These are phyloP conservation scores for Magnusiomyces suaveolens DNA, from an alignment of 1,139 yeast genomes.

Conservation along the genomic window DNA sequence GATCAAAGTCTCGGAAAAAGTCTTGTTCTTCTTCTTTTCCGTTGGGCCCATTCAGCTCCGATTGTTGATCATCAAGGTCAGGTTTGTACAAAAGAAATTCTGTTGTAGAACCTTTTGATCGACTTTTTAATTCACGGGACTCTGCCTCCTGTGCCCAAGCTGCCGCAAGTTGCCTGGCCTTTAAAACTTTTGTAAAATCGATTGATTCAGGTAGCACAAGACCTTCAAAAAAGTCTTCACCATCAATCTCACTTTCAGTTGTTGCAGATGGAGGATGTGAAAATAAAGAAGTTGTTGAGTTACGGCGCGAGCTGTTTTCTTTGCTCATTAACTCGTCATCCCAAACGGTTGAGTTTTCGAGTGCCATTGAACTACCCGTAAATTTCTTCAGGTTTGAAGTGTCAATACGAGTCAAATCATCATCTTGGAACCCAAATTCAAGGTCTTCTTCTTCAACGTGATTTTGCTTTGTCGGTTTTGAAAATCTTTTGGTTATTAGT, in stretches of 20 bases:
- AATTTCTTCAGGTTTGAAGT: background rate
- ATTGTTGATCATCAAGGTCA: background rate
- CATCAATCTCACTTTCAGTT: slow-evolving; percentile 13
- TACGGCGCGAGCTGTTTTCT: background rate
- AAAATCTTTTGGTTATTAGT: background rate
- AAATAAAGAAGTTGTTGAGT: slow-evolving; percentile 9
- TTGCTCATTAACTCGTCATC: background rate
- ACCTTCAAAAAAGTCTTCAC: slow-evolving; percentile 14
- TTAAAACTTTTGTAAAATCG: slow-evolving; percentile 8
- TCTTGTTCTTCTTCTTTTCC: slow-evolving; percentile 20
- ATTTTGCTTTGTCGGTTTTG: background rate
- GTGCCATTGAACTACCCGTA: background rate
- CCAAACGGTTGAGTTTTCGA: background rate
- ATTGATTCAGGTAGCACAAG: slow-evolving; percentile 11
- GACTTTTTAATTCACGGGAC: background rate
- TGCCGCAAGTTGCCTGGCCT: slow-evolving; percentile 7
- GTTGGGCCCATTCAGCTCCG: background rate
- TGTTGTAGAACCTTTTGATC: background rate
- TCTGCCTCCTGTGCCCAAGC: slow-evolving; percentile 3
- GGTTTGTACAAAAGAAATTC: background rate
- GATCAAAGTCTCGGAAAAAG: slow-evolving; percentile 23
- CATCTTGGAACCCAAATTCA: slow-evolving; percentile 1
- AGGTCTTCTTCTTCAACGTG: background rate
- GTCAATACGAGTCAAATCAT: background rate
- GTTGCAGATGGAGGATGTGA: slow-evolving; percentile 6